A percentile compares a stretch with the other conserved stretches of the same genome.
These are phyloP conservation scores for Solanum sejunctum DNA, from an alignment of 257 asterid genomes.

Conservation along the genomic window DNA sequence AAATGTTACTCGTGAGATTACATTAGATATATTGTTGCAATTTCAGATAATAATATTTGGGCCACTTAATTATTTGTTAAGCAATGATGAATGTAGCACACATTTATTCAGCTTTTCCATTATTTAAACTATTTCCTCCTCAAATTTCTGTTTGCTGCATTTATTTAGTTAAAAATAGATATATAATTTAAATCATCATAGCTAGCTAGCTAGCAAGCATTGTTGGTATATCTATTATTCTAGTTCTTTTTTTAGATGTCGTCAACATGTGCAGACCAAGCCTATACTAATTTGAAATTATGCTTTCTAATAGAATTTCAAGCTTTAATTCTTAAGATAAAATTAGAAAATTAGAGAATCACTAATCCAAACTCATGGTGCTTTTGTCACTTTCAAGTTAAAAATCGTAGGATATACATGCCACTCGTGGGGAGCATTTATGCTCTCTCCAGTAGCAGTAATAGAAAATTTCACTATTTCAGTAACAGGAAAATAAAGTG, in stretches of 20 bases:
- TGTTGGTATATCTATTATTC: background rate
- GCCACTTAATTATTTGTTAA: background rate
- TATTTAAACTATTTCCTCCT: background rate
- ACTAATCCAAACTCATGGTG: background rate
- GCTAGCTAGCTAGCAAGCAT: background rate
- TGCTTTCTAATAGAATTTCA: background rate
- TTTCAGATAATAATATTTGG: too few relatives aligned
- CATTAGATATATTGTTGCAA: rapidly evolving
- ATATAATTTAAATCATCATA: background rate
- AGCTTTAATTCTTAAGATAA: background rate
- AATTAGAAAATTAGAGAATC: background rate
- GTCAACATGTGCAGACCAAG: background rate
- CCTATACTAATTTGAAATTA: background rate
- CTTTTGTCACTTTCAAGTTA: background rate
- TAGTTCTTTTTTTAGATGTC: background rate
- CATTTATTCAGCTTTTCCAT: background rate
- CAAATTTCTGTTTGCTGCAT: background rate
- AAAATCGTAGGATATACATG: conserved; percentile 9
- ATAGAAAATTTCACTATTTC: background rate
- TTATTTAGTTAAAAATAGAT: background rate
- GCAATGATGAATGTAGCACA: background rate
- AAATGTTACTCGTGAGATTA: background rate
- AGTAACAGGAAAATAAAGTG: background rate
- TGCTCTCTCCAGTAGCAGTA: conserved; percentile 8
- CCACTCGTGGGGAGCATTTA: conserved; percentile 18